Base-by-base conservation (phyloP, 169 alveolate species). In the Sarcocystis neurona region DNA sequence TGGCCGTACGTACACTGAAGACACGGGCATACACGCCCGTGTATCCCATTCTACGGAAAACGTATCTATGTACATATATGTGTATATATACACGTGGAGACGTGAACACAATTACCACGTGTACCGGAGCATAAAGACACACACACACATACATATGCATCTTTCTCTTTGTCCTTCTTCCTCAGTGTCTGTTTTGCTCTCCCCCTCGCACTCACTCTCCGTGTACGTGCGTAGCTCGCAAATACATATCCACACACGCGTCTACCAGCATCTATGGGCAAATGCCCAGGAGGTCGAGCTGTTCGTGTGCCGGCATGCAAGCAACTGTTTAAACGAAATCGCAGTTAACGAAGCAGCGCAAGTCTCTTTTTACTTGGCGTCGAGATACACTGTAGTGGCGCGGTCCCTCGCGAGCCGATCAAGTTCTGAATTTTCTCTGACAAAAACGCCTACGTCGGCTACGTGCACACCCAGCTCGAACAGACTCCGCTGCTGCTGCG, bases 391-490 rank as follows among this genome's bases (percentile, higher is more conserved):
- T 0, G 97, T 93, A 37, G 96, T 97, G 70, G 98, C 97, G 93
- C 98, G 94, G 79, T 96, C 93, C 8, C 98, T 96, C 0, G 99
- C 99, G 89, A 97, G 99, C 79, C 94, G 95, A 94, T 98, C 99
- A 0, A 97, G 95, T 32, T 95, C 96, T 34, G 97, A 93, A 23
- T 96, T 97, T 44, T 98, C 96, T 79, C 92, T 95, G 0, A 98
- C 98, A 92, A 97, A 97, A 92, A 95, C 97, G 32, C 98, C 94
- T 0, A 98, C 99, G 93, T 98, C 99, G 0, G 99, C 99, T 39
- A 98, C 97, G 91, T 98, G 99, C 37, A 98, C 99, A 46, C 99
- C 99, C 1, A 98, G 93, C 92, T 94, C 96, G 89, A 91, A 96
- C 85, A 43, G 72, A 23, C 56, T 34, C 84, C 43, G 58, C 89